These are phyloP conservation scores for Chaetomium sp. DNA, from an alignment of 2,329 filamentous ascomycete species.

Conservation along the genomic window DNA sequence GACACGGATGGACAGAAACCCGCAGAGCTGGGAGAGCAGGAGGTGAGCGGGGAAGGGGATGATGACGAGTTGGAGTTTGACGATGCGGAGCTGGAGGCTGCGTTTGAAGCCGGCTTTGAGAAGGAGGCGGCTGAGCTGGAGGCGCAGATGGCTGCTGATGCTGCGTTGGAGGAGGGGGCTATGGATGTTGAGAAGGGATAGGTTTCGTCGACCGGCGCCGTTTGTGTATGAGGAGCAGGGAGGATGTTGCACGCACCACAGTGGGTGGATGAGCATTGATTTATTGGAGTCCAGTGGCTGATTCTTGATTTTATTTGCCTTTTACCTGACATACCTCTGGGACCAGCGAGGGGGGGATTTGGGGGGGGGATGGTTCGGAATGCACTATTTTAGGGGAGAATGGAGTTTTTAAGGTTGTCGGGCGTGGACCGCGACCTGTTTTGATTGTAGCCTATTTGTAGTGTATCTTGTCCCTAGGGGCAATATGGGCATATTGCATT, in stretches of 20 bases:
- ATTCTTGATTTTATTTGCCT: neutral
- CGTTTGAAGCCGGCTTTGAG: slow-evolving; percentile 50
- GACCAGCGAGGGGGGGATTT: neutral
- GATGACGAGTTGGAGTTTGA: slow-evolving; percentile 27
- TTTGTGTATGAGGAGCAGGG: neutral
- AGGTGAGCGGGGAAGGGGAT: slow-evolving; percentile 30
- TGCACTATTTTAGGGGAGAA: neutral
- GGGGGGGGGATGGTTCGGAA: neutral
- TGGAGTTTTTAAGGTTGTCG: neutral
- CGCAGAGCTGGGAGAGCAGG: slow-evolving; percentile 28
- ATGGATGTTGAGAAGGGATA: slow-evolving; percentile 15
- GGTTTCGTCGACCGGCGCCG: too few relatives aligned
- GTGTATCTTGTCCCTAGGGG: neutral
- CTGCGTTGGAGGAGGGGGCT: slow-evolving; percentile 2
- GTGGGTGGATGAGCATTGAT: neutral
- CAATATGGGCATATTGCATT: slow-evolving; percentile 5
- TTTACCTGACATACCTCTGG: neutral
- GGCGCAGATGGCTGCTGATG: neutral
- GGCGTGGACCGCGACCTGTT: neutral
- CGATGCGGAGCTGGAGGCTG: slow-evolving; percentile 55
- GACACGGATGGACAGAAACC: slow-evolving; percentile 19
- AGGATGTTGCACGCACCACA: neutral
- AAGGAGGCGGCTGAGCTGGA: slow-evolving; percentile 12
- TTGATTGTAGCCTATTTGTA: slow-evolving; percentile 3
- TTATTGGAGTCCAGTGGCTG: neutral